These are phyloP conservation scores for Cercospora sp. DNA, from an alignment of 2,329 filamentous ascomycete genomes.

Conservation along the genomic window DNA sequence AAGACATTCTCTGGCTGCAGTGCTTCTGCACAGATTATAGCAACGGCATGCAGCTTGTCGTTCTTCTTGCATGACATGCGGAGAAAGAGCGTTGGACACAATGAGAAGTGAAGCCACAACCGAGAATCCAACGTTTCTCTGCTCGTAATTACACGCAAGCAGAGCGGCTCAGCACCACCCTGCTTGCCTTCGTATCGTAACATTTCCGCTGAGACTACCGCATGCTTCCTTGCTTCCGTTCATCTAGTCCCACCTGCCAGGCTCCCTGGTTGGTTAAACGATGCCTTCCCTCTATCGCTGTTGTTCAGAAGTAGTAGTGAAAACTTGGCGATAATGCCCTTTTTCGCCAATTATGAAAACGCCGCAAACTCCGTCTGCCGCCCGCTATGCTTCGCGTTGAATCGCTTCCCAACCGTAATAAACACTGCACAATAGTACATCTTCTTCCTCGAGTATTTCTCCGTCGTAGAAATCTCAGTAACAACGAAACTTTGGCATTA, in stretches of 20 bases:
- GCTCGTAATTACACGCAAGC: background rate
- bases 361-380: conserved; percentile 3
- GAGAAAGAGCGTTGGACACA: background rate
- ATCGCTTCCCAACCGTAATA: background rate
- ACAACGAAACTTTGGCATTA: background rate
- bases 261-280: background rate
- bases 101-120: background rate
- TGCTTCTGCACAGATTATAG: background rate
- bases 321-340: background rate
- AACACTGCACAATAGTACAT: background rate
- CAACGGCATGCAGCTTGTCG: background rate
- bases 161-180: background rate
- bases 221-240: conserved; percentile 4
- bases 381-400: background rate
- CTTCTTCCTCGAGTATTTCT: background rate
- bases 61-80: background rate
- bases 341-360: background rate
- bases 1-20: background rate
- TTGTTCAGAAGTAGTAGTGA: background rate
- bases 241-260: background rate
- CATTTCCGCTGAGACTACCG: conserved; percentile 1
- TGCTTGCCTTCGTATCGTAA: background rate
- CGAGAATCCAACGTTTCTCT: background rate
- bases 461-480: background rate
- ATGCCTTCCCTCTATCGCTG: conserved; percentile 4